Evolutionary conservation across 306 rosid species (phyloP), one percentile per base, ranked within the genome.

Genomic region (Inga laurina): DNA sequence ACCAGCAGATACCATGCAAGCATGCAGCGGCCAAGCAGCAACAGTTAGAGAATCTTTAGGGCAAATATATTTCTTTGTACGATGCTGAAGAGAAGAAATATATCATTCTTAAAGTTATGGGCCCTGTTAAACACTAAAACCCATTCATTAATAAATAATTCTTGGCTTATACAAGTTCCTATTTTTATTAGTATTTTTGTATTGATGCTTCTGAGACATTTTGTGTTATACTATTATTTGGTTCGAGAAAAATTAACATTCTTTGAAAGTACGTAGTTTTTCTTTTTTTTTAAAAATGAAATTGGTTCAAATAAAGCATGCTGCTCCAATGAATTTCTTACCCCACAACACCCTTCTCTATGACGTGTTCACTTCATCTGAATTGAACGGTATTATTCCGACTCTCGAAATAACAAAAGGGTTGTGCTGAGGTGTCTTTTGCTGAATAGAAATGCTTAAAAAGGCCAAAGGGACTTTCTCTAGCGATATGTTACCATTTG

Each of bases 1-100:
- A 78, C 85, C 82, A 77, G 65, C 90, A 78, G 68, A 32, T 80
- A 44, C 87, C 86, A 24, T 89, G 94, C 82, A 90, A 89, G 87
- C 83, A 89, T 88, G 91, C 84, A 37, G n/a, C 83, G 10, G 44
- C 81, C 61, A 87, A 84, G 67, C 56, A 73, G 80, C 87, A 76
- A 37, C 78, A 85, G 4, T 76, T 83, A 62, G 66, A 86, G 79
- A 85, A 84, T 37, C 52, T 72, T 19, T 87, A 66, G 82, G 62
- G 37, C 54, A 64, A 18, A 18, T 43, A 41, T 64, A 70, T 49
- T 74, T 65, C 21, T 27, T 1, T 43, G 12, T 2, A 19, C 8
- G 30, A 51, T 56, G 73, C 4, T 13, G 54, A 61, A 75, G 49
- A 4, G 39, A 66, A 41, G 75, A 64, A 61, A 24, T 54, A 2